Conservation (phyloP, 352 stramenopile species). For the Phytophthora meadii region DNA sequence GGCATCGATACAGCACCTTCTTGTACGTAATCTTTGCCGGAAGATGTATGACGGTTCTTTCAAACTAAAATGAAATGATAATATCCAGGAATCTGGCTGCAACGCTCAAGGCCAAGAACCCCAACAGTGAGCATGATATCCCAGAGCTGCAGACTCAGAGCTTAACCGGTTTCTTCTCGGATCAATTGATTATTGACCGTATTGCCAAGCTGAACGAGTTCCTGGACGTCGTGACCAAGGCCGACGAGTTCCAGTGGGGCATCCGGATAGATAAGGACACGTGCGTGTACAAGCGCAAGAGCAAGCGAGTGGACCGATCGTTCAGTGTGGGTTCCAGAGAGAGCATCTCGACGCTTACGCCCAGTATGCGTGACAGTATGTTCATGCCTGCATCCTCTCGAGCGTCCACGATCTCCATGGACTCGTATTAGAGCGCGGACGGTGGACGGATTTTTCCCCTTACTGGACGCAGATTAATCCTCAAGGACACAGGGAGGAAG, state of each 20-base stretch:
- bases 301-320: conserved; percentile 73
- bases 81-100: conserved; percentile 70
- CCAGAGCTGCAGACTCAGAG: conserved; percentile 86
- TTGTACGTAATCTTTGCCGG: conserved; percentile 56
- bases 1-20: conserved; percentile 91
- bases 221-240: conserved; percentile 84
- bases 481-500: not conserved
- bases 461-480: conserved; percentile 7
- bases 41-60: conserved; percentile 23
- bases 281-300: conserved; percentile 91
- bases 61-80: not conserved
- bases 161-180: conserved; percentile 84
- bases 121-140: conserved; percentile 73
- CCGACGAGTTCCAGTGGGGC: conserved; percentile 88
- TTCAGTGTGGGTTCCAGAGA: conserved; percentile 72
- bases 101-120: conserved; percentile 86
- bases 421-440: conserved; percentile 43
- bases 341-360: conserved; percentile 81
- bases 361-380: conserved; percentile 81
- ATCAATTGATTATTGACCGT: conserved; percentile 86
- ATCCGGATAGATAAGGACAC: conserved; percentile 92
- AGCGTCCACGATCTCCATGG: conserved; percentile 77
- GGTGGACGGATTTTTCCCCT: not conserved
- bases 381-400: conserved; percentile 63
- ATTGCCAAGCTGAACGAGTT: conserved; percentile 90